phyloP scores from a whole-genome alignment of 2,329 filamentous ascomycete species.

The Chaetomium sp. region DNA sequence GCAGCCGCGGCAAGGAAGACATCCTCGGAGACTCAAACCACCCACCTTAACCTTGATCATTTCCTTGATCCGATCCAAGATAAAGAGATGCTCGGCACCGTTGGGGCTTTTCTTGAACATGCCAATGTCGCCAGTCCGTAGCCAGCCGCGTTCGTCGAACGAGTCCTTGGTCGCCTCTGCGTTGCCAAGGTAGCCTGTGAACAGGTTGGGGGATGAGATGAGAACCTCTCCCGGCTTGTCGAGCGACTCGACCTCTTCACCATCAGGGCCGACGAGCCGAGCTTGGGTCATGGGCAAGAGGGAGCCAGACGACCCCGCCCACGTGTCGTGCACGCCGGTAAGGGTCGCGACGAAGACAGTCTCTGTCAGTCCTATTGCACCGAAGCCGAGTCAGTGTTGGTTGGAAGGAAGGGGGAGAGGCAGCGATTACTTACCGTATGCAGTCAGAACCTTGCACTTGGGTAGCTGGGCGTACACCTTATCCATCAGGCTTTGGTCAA shows the following conservation, averaged over 20 bases:
- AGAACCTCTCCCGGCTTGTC: not conserved
- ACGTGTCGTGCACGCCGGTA: not conserved
- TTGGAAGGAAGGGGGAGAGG: not conserved
- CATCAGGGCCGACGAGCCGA: not conserved
- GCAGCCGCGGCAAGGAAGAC: no score
- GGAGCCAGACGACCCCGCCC: not conserved
- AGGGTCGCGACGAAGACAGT: not conserved
- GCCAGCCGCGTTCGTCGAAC: not conserved
- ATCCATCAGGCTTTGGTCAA: not conserved
- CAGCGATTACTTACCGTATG: not conserved
- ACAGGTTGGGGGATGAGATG: not conserved
- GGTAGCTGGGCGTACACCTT: not conserved
- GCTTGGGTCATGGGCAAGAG: not conserved
- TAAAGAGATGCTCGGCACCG: not conserved
- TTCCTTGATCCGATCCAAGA: not conserved
- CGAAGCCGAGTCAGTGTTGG: not conserved
- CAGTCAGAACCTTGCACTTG: not conserved
- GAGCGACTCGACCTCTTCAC: not conserved
- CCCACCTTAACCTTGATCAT: conserved; percentile 8
- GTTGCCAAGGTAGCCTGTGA: not conserved
- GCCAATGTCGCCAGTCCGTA: not conserved
- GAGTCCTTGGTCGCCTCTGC: not conserved
- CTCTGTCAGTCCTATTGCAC: not conserved
- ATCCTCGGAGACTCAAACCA: no score
- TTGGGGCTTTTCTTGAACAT: not conserved